Base-by-base conservation (phyloP, 2,329 filamentous ascomycete genomes). In the Trichoderma asperellum region DNA sequence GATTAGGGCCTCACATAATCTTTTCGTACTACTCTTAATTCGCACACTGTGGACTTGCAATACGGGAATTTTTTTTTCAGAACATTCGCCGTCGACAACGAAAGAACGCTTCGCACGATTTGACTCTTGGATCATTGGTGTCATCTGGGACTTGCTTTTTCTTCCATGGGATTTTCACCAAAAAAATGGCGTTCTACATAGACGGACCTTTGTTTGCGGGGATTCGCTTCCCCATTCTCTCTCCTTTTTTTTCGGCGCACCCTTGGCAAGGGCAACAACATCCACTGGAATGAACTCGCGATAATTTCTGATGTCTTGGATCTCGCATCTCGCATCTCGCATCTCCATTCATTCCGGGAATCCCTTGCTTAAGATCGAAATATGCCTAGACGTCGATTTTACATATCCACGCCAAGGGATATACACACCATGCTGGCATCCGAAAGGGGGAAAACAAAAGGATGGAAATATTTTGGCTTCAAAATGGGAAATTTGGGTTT, bases 31-130 rank as follows among this genome's bases (percentile, higher is more conserved):
- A 53, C 57, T 55, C 57, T 68, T 68, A 68, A 68, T 68, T 29
- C 73, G 74, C 72, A 79, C 35, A 78, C 75, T 73, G 73, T 75
- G 75, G 71, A 76, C 75, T 74, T 77, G 80, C 74, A 75, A 72
- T 73, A 72, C 74, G 79, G 63, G 27, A 49, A 37, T 24, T 49
- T 77, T 79, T 27, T 47, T 78, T 79, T 78, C 78, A 69, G 72
- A 49, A 79, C 78, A 79, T 72, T 71, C 73, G 65, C 57, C 65
- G 40, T 55, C 56, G 56, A 43, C 65, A 68, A 60, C 65, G 57
- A 61, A 60, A 68, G 55, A 60, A 68, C 57, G 65, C 65, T 68
- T 66, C 56, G 65, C 59, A 69, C 60, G 67, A 69, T 59, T 55
- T 57, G 55, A 57, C 53, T 57, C 62, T 40, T 55, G 35, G 59